Evolutionary conservation across 2,329 filamentous ascomycete species (phyloP).

Genomic region (Didymella exigua): DNA sequence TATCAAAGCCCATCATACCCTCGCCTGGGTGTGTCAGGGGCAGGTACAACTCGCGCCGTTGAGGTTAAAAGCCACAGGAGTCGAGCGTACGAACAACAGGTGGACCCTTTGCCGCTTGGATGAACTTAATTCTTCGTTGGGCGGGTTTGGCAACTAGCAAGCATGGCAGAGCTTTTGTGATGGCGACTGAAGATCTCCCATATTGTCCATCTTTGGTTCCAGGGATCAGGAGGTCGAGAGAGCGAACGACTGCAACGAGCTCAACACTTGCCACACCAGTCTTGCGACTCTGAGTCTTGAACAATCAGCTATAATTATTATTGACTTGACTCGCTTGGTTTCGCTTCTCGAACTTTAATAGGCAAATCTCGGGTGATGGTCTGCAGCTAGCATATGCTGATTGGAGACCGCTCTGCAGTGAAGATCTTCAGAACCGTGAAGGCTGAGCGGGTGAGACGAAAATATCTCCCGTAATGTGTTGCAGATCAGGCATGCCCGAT

Average conservation of each 20-base stretch:
- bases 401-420: not conserved
- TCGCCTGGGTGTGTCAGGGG: not conserved
- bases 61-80: not conserved
- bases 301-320: not conserved
- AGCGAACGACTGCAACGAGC: not conserved
- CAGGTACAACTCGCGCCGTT: not conserved
- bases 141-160: not conserved
- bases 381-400: not conserved
- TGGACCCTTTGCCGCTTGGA: not conserved
- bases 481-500: not conserved
- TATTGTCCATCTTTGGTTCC: not conserved
- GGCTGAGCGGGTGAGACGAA: not conserved
- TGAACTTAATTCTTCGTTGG: not conserved
- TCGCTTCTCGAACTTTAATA: not conserved
- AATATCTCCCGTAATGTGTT: not conserved
- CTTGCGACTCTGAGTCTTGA: not conserved
- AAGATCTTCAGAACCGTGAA: not conserved
- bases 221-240: slow-evolving; percentile 3
- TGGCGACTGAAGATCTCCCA: no score
- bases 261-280: not conserved
- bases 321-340: not conserved
- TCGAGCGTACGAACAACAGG: not conserved
- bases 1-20: not conserved
- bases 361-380: not conserved
- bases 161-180: not conserved